phyloP scores from a whole-genome alignment of 2,329 filamentous ascomycete species.

The Penicillium sp. region DNA sequence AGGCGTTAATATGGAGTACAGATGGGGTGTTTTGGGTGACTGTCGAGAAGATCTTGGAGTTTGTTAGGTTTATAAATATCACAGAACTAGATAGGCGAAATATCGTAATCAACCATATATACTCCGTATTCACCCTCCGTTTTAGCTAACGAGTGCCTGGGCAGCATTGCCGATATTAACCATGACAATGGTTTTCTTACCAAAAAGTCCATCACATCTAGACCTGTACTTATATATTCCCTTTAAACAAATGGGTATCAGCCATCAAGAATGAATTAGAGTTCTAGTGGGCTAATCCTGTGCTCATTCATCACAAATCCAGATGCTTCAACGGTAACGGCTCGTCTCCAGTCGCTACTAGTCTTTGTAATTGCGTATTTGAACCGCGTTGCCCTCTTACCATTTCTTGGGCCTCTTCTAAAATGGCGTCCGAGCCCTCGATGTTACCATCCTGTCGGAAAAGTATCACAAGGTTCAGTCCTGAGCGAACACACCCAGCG shows the following conservation, averaged over 20 bases:
- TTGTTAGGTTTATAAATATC: neutral
- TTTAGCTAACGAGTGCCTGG: neutral
- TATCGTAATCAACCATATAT: neutral
- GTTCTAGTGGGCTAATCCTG: neutral
- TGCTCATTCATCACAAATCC: neutral
- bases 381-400: conserved; percentile 19
- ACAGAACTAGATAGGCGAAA: neutral
- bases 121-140: neutral
- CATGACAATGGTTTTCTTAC: neutral
- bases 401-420: conserved; percentile 23
- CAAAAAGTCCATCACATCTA: neutral
- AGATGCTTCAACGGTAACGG: neutral
- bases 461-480: conserved; percentile 36
- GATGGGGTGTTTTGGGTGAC: neutral
- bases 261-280: neutral
- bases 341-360: neutral
- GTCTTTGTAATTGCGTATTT: neutral
- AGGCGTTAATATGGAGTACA: neutral
- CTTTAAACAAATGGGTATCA: neutral
- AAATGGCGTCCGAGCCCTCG: conserved; percentile 9
- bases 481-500: conserved; percentile 27
- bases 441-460: conserved; percentile 31
- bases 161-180: neutral
- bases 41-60: neutral
- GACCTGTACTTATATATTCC: neutral